Base-by-base conservation (phyloP, 129 eudicot species). In the Chrysanthemum seticuspe region DNA sequence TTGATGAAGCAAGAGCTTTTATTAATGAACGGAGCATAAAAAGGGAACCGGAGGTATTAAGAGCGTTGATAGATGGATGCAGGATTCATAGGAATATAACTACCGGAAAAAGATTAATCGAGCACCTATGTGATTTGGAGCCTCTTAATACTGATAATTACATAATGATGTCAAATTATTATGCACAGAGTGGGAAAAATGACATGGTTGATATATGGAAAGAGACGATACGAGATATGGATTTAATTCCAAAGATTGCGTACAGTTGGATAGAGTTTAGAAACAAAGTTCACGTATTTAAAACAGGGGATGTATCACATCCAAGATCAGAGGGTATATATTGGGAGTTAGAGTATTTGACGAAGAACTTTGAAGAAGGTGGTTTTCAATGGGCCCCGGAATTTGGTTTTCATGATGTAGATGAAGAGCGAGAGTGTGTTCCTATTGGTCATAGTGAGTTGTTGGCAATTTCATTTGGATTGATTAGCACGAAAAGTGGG, bases 211-310 rank as follows among this genome's bases (percentile, higher is more conserved):
- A 76, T 48, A 65, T 49, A 65, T 72, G 82, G 70, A 82, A 65
- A 56, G 81, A 80, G 76, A 82, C 79, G 16, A 72, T 82, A 18
- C 74, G 67, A 62, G 87, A 87, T 66, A 74, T 79, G 85, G 80
- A 54, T 57, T 79, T 87, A 75, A 74, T 13, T 55, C 83, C 89
- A 3, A 87, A 67, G 76, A 76, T 44, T 16, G 87, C 92, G 10
- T 87, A 79, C 63, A 87, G 92, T 55, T 87, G 89, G 89, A 84
- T 82, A 10, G 92, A 87, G 74, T 82, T 81, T 44, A 78, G 78
- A 53, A 87, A 84, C 73, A 87, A 87, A 79, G 71, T 87, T 70
- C 89, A 87, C 67, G 89, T 84, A 6, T 87, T 84, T 77, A 81
- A 74, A 49, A 82, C 89, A 31, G 89, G 87, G 54, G 89, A 87